These are phyloP conservation scores for Fusarium sp. DNA, from an alignment of 2,329 filamentous ascomycete genomes.

Conservation along the genomic window DNA sequence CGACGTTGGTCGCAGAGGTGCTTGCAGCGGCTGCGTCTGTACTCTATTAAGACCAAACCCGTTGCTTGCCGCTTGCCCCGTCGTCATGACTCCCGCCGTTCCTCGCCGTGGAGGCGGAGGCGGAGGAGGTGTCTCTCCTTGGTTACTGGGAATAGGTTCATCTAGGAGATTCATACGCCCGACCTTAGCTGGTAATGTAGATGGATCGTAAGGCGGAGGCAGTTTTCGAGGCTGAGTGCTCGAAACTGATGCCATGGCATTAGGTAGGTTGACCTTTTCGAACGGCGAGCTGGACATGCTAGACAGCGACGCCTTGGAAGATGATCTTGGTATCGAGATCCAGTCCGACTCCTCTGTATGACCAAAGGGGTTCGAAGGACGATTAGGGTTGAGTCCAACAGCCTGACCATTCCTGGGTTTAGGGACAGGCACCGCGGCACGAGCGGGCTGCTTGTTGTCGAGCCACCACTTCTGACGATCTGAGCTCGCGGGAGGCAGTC, in stretches of 20 bases:
- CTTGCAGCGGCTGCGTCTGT: constrained; percentile 45
- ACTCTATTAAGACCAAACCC: constrained; percentile 39
- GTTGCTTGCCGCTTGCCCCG: constrained; percentile 22
- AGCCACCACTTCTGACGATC: constrained; percentile 78
- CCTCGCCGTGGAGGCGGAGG: constrained; percentile 59
- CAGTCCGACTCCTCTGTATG: constrained; percentile 83
- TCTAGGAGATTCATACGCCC: constrained; percentile 58
- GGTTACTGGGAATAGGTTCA: constrained; percentile 47
- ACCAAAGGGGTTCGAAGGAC: constrained; percentile 84
- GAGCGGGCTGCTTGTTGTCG: constrained; percentile 77
- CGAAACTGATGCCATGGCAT: constrained; percentile 57
- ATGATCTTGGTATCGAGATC: constrained; percentile 72
- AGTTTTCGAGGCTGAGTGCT: constrained; percentile 61
- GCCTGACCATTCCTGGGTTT: constrained; percentile 60
- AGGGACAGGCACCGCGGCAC: constrained; percentile 76
- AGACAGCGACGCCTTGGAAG: constrained; percentile 64
- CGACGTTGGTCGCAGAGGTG: constrained; percentile 50
- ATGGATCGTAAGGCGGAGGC: constrained; percentile 62
- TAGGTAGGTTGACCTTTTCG: constrained; percentile 66
- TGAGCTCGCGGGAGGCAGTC: constrained; percentile 74
- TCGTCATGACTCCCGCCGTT: constrained; percentile 39
- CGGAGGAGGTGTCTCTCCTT: constrained; percentile 57
- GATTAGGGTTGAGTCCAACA: constrained; percentile 75
- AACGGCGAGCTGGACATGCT: constrained; percentile 70
- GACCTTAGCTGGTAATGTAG: constrained; percentile 58